A percentile compares a stretch with the other conserved stretches of the same genome.
Conservation (phyloP, 768 basidiomycete species). For the Amanita muscaria region DNA sequence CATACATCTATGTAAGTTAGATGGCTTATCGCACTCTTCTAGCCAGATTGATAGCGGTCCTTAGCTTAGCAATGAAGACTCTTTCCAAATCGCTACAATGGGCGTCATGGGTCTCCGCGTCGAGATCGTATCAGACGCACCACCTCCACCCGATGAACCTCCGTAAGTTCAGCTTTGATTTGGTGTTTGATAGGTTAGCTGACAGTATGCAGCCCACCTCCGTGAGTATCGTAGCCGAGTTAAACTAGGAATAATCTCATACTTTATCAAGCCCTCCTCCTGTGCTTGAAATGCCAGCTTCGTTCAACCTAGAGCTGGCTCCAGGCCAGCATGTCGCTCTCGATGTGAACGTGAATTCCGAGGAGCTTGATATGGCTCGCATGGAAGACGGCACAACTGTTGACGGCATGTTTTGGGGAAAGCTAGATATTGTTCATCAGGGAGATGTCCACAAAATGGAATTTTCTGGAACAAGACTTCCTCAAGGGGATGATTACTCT, state of each 20-base stretch:
- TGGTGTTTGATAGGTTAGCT: conserved; percentile 16
- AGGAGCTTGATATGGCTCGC: conserved; percentile 83
- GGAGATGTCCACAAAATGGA: conserved; percentile 76
- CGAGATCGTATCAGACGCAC: conserved; percentile 79
- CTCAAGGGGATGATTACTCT: conserved; percentile 50
- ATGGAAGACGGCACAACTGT: conserved; percentile 87
- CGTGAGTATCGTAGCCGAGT: too few relatives aligned
- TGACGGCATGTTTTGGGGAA: conserved; percentile 84
- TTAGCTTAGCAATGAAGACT: conserved; percentile 77
- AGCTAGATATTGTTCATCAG: conserved; percentile 72
- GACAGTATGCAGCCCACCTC: conserved; percentile 2
- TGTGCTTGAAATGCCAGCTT: conserved; percentile 79
- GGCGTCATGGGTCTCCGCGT: conserved; percentile 76
- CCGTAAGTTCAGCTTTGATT: conserved; percentile 47
- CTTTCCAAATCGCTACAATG: conserved; percentile 82
- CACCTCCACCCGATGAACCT: conserved; percentile 78
- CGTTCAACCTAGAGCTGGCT: conserved; percentile 71
- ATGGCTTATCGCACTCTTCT: conserved; percentile 4
- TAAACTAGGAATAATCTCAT: conserved; percentile 1
- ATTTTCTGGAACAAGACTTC: conserved; percentile 71
- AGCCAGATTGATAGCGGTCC: conserved; percentile 11
- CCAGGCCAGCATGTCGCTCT: conserved; percentile 76
- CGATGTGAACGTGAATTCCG: conserved; percentile 71
- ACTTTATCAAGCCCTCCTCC: conserved; percentile 43
- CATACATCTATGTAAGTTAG: conserved; percentile 69